Conservation (phyloP, 352 stramenopile species). For the Globisporangium takayamanum region DNA sequence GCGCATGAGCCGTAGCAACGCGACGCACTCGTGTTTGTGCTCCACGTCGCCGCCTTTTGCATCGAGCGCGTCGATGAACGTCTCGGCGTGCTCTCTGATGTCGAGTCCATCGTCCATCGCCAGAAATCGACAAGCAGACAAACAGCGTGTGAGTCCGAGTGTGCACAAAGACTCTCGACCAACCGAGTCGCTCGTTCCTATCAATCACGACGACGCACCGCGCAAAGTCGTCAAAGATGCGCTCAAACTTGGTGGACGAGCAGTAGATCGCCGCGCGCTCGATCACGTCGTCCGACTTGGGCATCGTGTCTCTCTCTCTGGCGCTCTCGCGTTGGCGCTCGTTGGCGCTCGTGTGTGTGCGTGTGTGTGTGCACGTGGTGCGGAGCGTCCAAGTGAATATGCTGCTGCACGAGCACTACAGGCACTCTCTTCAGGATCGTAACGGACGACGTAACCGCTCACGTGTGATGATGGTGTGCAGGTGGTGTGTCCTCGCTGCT, state of each 20-base stretch:
- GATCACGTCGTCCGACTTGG: slow-evolving; percentile 43
- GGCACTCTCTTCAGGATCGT: not conserved
- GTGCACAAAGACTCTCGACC: not conserved
- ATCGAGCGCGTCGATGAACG: slow-evolving; percentile 56
- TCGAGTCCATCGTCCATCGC: not conserved
- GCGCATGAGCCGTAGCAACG: not conserved
- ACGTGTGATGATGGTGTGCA: not conserved
- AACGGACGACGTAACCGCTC: not conserved
- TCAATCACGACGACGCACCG: slow-evolving; percentile 19
- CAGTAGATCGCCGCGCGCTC: slow-evolving; percentile 64
- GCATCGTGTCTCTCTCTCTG: slow-evolving; percentile 19
- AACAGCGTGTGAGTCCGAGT: not conserved
- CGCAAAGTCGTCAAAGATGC: slow-evolving; percentile 70
- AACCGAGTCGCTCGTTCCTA: not conserved
- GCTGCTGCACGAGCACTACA: not conserved
- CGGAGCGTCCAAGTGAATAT: not conserved
- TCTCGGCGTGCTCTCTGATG: slow-evolving; percentile 48
- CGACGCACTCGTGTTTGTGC: slow-evolving; percentile 61
- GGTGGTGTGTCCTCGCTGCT: not conserved
- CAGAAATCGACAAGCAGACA: not conserved
- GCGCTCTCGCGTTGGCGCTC: not conserved
- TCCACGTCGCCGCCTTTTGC: slow-evolving; percentile 57
- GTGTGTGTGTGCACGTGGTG: not conserved
- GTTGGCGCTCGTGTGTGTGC: not conserved
- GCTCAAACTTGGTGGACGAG: slow-evolving; percentile 67